phyloP scores from a whole-genome alignment of 1,139 yeast species.

The Yamadazyma oceani region DNA sequence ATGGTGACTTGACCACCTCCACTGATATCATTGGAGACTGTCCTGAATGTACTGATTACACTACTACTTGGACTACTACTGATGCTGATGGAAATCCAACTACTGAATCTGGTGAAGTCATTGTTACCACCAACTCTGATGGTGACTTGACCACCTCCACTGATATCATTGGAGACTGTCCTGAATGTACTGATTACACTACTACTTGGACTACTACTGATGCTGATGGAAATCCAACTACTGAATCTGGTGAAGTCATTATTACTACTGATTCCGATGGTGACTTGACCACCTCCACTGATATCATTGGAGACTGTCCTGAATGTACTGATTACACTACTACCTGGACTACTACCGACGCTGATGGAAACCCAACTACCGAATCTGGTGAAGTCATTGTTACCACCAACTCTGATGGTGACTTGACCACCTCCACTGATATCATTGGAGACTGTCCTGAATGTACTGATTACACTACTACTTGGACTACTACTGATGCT shows the following conservation, averaged over 20 bases:
- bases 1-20: slow-evolving; percentile 5
- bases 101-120: slow-evolving; percentile 8
- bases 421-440: slow-evolving; percentile 4
- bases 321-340: slow-evolving; percentile 10
- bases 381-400: slow-evolving; percentile 7
- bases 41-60: slow-evolving; percentile 8
- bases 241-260: slow-evolving; percentile 5
- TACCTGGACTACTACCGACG: slow-evolving; percentile 4
- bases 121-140: slow-evolving; percentile 11
- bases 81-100: slow-evolving; percentile 6
- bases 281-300: slow-evolving; percentile 8
- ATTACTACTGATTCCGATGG: slow-evolving; percentile 2
- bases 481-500: slow-evolving; percentile 5
- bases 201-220: slow-evolving; percentile 9
- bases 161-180: slow-evolving; percentile 11
- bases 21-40: slow-evolving; percentile 5
- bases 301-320: slow-evolving; percentile 7
- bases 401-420: slow-evolving; percentile 6
- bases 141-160: slow-evolving; percentile 11
- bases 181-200: slow-evolving; percentile 8
- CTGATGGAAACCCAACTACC: slow-evolving; percentile 4
- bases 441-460: slow-evolving; percentile 7
- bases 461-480: slow-evolving; percentile 8
- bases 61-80: slow-evolving; percentile 5
- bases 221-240: slow-evolving; percentile 6